Percentiles rank a stretch among this genome's conserved stretches.
phyloP scores from a whole-genome alignment of 306 rosid species.

The Fragaria nilgerrensis region DNA sequence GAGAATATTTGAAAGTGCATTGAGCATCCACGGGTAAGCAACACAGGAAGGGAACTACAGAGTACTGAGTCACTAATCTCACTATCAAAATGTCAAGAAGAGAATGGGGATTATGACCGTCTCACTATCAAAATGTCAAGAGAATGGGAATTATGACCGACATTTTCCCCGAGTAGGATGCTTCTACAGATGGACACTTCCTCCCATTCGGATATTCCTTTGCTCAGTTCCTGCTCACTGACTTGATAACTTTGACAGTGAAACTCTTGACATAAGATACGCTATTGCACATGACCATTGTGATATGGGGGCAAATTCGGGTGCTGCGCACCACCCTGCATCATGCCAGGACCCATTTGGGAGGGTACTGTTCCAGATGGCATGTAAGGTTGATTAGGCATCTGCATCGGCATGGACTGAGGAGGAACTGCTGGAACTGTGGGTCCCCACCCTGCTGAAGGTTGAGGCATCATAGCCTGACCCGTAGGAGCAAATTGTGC shows the following conservation, averaged over 20 bases:
- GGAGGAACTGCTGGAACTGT: conserved; percentile 42
- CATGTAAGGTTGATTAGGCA: conserved; percentile 63
- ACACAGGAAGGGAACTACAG: conserved; percentile 12
- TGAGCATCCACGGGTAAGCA: neutral
- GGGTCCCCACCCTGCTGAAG: conserved; percentile 75
- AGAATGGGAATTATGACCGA: neutral
- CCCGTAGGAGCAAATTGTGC: conserved; percentile 45
- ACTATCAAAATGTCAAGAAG: conserved; percentile 26
- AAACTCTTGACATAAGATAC: neutral
- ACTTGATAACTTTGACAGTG: conserved; percentile 6
- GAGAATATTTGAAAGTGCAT: neutral
- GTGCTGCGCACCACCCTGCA: conserved; percentile 48
- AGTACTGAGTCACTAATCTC: conserved; percentile 30
- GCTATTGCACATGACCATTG: conserved; percentile 61
- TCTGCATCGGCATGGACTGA: conserved; percentile 59
- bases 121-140: conserved; percentile 27
- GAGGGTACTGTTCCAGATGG: conserved; percentile 62
- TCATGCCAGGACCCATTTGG: conserved; percentile 59
- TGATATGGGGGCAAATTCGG: conserved; percentile 49
- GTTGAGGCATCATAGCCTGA: conserved; percentile 52
- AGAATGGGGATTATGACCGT: neutral
- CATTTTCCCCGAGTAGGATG: neutral
- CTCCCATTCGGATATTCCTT: neutral
- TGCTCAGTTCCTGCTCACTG: neutral
- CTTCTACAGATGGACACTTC: neutral